Evolutionary conservation across 164 flowering plant species (phyloP).

Genomic region (Akebia trifoliata): DNA sequence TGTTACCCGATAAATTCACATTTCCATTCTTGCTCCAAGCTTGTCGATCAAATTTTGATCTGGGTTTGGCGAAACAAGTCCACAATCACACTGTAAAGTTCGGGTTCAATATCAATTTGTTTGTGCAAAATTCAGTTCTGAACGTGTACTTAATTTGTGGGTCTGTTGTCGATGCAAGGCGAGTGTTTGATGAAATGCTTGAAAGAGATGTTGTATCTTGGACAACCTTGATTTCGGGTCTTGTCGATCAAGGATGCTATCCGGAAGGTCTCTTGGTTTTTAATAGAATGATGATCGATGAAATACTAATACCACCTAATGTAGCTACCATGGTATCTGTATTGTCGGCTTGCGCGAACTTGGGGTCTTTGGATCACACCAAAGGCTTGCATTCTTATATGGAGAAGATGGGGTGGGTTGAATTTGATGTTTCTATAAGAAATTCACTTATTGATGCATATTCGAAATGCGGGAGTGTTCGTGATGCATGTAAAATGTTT

Average conservation of each 20-base stretch:
- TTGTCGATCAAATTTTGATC: conserved; percentile 16
- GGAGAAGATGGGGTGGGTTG: conserved; percentile 15
- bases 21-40: conserved; percentile 21
- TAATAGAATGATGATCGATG: conserved; percentile 10
- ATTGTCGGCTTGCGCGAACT: conserved; percentile 18
- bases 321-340: conserved; percentile 15
- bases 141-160: conserved; percentile 8
- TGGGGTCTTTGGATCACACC: conserved; percentile 17
- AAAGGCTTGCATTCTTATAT: conserved; percentile 16
- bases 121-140: conserved; percentile 16
- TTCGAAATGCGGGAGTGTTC: conserved; percentile 18
- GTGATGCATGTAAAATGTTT: conserved; percentile 6
- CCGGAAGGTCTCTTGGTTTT: conserved; percentile 12
- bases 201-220: conserved; percentile 23
- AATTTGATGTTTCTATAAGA: conserved; percentile 8
- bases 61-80: conserved; percentile 15
- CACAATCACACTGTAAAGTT: conserved; percentile 16
- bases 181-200: conserved; percentile 10
- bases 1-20: conserved; percentile 20
- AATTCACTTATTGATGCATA: conserved; percentile 22
- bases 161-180: conserved; percentile 6
- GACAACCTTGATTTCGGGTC: conserved; percentile 25
- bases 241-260: conserved; percentile 10
- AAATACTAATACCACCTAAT: conserved; percentile 10
- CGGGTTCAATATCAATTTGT: conserved; percentile 9